These are phyloP conservation scores for Iris pallida DNA, from an alignment of 116 monocot species.

Conservation along the genomic window DNA sequence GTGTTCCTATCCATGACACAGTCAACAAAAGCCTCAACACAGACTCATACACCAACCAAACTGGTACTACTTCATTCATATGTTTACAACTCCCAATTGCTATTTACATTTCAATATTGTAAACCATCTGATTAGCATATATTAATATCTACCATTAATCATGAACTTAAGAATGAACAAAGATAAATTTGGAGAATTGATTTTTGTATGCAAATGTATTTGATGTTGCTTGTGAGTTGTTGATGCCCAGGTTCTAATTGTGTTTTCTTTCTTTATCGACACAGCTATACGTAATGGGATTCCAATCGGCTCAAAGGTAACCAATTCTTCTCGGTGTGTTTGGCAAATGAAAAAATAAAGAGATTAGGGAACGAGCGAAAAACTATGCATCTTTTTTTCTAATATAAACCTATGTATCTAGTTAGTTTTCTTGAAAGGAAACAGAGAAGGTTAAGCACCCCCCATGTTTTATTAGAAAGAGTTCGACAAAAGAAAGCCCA, in stretches of 20 bases:
- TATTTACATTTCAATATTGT: not conserved
- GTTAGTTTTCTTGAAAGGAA: not conserved
- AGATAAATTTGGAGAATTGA: too few relatives aligned
- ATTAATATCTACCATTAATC: too few relatives aligned
- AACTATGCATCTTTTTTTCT: not conserved
- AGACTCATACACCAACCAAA: conserved; percentile 10
- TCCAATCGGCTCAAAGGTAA: conserved; percentile 42
- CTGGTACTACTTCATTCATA: conserved; percentile 20
- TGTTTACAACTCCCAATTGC: not conserved
- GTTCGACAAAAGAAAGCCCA: not conserved
- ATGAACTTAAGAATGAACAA: too few relatives aligned
- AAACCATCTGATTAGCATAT: not conserved
- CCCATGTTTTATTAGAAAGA: not conserved
- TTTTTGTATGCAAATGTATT: not conserved
- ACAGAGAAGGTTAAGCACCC: not conserved
- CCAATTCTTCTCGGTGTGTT: not conserved
- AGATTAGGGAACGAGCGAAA: not conserved
- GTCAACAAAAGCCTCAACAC: conserved; percentile 13
- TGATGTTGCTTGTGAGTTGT: not conserved
- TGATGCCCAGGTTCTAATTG: not conserved
- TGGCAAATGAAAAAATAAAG: not conserved
- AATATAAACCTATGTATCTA: too few relatives aligned
- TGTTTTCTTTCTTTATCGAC: not conserved
- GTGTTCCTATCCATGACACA: not conserved
- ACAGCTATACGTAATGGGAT: conserved; percentile 35